Conservation (phyloP, 164 flowering plant species). For the Kalanchoe fedtschenkoi region DNA sequence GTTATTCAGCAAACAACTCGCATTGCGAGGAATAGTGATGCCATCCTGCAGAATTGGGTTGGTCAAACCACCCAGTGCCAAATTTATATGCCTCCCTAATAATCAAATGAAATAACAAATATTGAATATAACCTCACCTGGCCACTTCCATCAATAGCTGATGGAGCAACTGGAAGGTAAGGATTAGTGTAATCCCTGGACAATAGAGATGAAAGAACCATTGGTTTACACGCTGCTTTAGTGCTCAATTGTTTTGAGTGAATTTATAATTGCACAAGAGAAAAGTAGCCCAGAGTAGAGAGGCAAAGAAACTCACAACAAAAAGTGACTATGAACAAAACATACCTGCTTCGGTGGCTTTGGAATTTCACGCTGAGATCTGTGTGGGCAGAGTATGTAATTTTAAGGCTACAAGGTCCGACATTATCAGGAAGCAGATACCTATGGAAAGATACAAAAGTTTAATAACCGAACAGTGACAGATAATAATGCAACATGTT, state of each 20-base stretch:
- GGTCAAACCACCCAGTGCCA: too few relatives aligned
- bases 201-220: neutral
- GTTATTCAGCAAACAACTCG: too few relatives aligned
- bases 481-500: neutral
- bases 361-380: conserved; percentile 93
- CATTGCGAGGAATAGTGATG: too few relatives aligned
- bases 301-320: neutral
- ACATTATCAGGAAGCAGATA: conserved; percentile 78
- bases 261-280: too few relatives aligned
- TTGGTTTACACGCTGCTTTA: neutral
- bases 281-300: too few relatives aligned
- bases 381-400: conserved; percentile 85
- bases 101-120: neutral
- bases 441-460: conserved; percentile 17
- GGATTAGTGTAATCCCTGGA: conserved; percentile 97
- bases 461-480: neutral
- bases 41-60: too few relatives aligned
- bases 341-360: conserved; percentile 88
- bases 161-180: conserved; percentile 82
- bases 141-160: conserved; percentile 80
- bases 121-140: conserved; percentile 39
- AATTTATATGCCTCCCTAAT: neutral
- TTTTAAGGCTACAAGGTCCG: conserved; percentile 60
- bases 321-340: too few relatives aligned
- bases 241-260: too few relatives aligned